These are phyloP conservation scores for Gaeumannomyces tritici DNA, from an alignment of 2,329 filamentous ascomycete genomes.

Conservation along the genomic window DNA sequence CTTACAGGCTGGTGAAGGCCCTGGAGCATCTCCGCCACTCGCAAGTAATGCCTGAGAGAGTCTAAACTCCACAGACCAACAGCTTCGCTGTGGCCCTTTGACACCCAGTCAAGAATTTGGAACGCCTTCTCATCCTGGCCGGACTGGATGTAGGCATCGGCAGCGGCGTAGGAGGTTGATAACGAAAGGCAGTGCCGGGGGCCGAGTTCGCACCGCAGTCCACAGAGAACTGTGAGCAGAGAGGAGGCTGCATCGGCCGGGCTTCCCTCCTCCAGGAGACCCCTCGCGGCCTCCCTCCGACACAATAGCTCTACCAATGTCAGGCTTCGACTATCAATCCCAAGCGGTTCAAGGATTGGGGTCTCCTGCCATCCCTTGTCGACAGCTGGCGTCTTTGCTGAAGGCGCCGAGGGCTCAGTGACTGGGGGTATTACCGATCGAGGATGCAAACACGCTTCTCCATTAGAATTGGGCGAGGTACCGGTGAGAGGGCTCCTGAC, in stretches of 20 bases:
- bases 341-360: not conserved
- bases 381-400: not conserved
- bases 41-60: not conserved
- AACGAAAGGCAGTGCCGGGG: not conserved
- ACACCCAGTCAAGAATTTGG: not conserved
- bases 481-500: no score
- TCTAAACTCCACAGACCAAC: not conserved
- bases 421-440: not conserved
- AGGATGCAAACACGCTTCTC: no score
- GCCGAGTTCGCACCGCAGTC: not conserved
- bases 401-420: not conserved
- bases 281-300: not conserved
- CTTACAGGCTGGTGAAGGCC: not conserved
- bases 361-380: not conserved
- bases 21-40: not conserved
- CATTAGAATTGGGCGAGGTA: no score
- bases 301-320: not conserved
- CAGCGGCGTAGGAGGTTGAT: not conserved
- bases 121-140: not conserved
- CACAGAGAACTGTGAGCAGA: not conserved
- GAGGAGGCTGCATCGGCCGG: not conserved
- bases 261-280: not conserved
- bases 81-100: not conserved
- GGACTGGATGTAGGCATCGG: not conserved
- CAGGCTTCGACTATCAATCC: not conserved